Evolutionary conservation across 2,329 filamentous ascomycete species (phyloP).

Genomic region (Aureobasidium sp.): DNA sequence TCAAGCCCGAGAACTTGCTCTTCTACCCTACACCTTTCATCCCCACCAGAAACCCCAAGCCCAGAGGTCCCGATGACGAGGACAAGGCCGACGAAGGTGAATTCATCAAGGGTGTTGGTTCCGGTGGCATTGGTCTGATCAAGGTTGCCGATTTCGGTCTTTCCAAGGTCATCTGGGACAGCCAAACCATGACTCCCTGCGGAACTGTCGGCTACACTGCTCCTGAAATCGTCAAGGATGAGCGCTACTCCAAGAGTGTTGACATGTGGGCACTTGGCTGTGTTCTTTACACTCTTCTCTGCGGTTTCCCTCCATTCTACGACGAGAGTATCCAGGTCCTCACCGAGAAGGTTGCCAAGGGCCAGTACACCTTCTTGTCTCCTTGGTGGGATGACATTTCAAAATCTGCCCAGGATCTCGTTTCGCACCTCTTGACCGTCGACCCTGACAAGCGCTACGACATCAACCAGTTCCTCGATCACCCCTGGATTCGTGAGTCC

Average conservation of each 20-base stretch:
- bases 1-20: slow-evolving; percentile 95
- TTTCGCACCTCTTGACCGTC: slow-evolving; percentile 87
- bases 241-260: slow-evolving; percentile 96
- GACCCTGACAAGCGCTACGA: slow-evolving; percentile 93
- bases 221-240: slow-evolving; percentile 97
- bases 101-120: slow-evolving; percentile 71
- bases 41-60: slow-evolving; percentile 72
- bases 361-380: slow-evolving; percentile 94
- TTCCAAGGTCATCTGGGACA: slow-evolving; percentile 98
- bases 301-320: slow-evolving; percentile 96
- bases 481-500: slow-evolving; percentile 81
- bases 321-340: slow-evolving; percentile 96
- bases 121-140: slow-evolving; percentile 87
- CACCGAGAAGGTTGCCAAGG: slow-evolving; percentile 93
- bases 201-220: slow-evolving; percentile 97
- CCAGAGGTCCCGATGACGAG: slow-evolving; percentile 80
- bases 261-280: slow-evolving; percentile 99
- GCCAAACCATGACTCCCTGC: slow-evolving; percentile 97
- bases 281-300: slow-evolving; percentile 92
- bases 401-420: slow-evolving; percentile 85
- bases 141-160: slow-evolving; percentile 98
- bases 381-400: slow-evolving; percentile 99
- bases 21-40: slow-evolving; percentile 82
- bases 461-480: slow-evolving; percentile 85
- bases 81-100: slow-evolving; percentile 97